Evolutionary conservation across 768 basidiomycete genomes (phyloP).

Genomic region (Harrya chromipes): DNA sequence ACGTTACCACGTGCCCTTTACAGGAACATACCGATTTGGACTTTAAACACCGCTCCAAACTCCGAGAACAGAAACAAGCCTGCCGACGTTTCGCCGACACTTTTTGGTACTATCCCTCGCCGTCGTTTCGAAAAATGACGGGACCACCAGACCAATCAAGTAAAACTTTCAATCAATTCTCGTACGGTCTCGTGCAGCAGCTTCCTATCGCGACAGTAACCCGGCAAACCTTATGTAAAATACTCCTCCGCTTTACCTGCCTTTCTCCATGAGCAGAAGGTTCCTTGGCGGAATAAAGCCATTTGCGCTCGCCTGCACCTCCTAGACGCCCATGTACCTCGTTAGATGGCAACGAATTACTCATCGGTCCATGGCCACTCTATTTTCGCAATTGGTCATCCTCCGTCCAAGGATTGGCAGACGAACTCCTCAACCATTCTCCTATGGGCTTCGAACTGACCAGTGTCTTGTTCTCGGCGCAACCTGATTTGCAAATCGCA

Average conservation of each 20-base stretch:
- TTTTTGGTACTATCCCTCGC: neutral
- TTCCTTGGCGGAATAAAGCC: slow-evolving; percentile 24
- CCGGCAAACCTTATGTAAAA: slow-evolving; percentile 20
- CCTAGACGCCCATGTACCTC: slow-evolving; percentile 24
- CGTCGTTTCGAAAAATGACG: neutral
- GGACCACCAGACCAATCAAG: no score
- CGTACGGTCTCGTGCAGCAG: slow-evolving; percentile 13
- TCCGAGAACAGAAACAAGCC: slow-evolving; percentile 5
- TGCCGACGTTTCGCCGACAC: slow-evolving; percentile 14
- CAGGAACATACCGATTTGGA: neutral
- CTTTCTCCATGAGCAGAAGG: slow-evolving; percentile 9
- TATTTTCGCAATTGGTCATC: slow-evolving; percentile 10
- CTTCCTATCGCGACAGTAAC: slow-evolving; percentile 22
- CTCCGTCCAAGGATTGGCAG: no score
- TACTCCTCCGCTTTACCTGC: slow-evolving; percentile 25
- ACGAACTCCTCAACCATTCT: no score
- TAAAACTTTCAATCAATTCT: neutral
- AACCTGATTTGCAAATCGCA: no score
- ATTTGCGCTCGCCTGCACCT: slow-evolving; percentile 11
- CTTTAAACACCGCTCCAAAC: slow-evolving; percentile 14
- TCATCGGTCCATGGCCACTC: slow-evolving; percentile 12
- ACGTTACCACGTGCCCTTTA: slow-evolving; percentile 16
- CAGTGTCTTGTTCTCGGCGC: no score
- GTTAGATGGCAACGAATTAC: slow-evolving; percentile 26
- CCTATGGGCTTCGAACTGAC: no score